Evolutionary conservation across 768 basidiomycete genomes (phyloP), one percentile per base, ranked within the genome.

Genomic region (Tulasnella sp.): DNA sequence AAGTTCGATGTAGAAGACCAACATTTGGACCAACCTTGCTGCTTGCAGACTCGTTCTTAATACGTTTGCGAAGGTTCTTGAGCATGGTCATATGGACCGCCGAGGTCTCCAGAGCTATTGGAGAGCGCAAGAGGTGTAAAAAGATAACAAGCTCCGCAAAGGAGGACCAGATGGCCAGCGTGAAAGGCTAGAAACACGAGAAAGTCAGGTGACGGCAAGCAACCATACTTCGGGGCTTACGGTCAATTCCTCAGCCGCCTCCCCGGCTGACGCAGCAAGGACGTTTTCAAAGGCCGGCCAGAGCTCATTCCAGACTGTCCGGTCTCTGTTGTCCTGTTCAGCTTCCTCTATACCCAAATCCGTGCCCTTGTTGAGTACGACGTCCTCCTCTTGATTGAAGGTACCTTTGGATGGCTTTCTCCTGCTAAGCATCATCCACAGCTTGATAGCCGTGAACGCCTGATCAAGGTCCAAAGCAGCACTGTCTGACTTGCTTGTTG

Each of bases 271-370:
- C 27, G 56, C 52, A 6, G 42, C n/a, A 31, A 82, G 40, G 16
- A 82, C 68, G 21, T 62, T 56, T 74, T 91, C 91, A 78, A 92
- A 93, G 1, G 91, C 88, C 1, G 92, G 89, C 93, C 92, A 94
- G 10, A 94, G 83, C 82, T 93, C 91, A 82, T 92, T 93, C 93
- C 93, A 94, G 14, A 93, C 87, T 58, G 84, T 85, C 56, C 86
- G 84, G 31, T 88, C 83, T 24, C 85, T 80, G 16, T 76, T 38
- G 39, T 81, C 79, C 52, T 83, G 85, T 71, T 76, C 31, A 21
- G 36, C 39, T 56, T 46, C 79, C 19, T 79, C 80, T 10, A 16
- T 3, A 10, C 36, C 58, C 48, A 39, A 56, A 40, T 42, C 78
- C 34, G 21, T 74, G n/a, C 73, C 78, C 18, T n/a, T 24, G 71